Evolutionary conservation across 1,139 yeast genomes (phyloP).

Genomic region (Taiozyma sp.): DNA sequence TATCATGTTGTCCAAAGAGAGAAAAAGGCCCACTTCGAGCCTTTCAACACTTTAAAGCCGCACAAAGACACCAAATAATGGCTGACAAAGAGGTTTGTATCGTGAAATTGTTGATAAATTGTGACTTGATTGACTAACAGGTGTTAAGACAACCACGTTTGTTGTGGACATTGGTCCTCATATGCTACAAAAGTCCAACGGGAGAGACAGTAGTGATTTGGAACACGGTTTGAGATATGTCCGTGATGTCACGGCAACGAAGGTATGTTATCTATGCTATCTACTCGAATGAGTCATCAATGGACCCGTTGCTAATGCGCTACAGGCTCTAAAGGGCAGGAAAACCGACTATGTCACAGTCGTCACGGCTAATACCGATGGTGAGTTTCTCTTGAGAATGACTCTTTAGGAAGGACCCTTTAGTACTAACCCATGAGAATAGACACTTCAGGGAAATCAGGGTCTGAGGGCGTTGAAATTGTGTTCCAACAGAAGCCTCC

Average conservation of each 20-base stretch:
- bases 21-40: too few species aligned
- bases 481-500: slow-evolving; percentile 12
- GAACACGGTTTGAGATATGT: slow-evolving; percentile 37
- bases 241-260: slow-evolving; percentile 36
- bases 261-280: slow-evolving; percentile 26
- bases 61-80: slow-evolving; percentile 15
- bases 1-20: too few species aligned
- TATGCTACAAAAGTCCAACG: slow-evolving; percentile 32
- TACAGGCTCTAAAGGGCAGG: slow-evolving; percentile 33
- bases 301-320: not conserved
- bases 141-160: slow-evolving; percentile 39
- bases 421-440: slow-evolving; percentile 2
- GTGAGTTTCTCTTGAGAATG: slow-evolving; percentile 4
- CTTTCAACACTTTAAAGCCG: too few species aligned
- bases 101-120: not conserved
- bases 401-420: not conserved
- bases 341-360: slow-evolving; percentile 53
- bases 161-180: slow-evolving; percentile 45
- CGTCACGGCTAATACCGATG: slow-evolving; percentile 34
- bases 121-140: not conserved
- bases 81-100: slow-evolving; percentile 34
- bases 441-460: slow-evolving; percentile 8
- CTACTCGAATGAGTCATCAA: not conserved
- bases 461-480: slow-evolving; percentile 7
- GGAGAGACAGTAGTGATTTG: slow-evolving; percentile 28